Evolutionary conservation across 495 filamentous ascomycete genomes (phyloP).

Genomic region (Xylaria palmicola): DNA sequence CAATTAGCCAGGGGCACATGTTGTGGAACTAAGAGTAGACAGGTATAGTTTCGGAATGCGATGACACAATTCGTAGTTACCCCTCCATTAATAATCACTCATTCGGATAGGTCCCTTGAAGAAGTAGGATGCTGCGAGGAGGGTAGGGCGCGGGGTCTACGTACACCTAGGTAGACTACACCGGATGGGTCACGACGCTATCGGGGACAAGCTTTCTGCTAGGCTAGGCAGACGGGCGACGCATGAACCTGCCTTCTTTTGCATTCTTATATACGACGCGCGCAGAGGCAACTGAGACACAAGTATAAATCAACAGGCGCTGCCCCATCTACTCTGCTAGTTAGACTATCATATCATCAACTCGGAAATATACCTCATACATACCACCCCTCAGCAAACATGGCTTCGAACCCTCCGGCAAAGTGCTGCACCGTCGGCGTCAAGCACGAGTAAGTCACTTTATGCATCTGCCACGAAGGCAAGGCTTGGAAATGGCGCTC

Average conservation of each 20-base stretch:
- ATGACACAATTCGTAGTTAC: not conserved
- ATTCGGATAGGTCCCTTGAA: not conserved
- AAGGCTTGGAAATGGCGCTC: no score
- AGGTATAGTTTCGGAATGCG: not conserved
- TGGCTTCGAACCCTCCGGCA: conserved; percentile 59
- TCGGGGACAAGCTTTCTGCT: not conserved
- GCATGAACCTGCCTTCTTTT: no score
- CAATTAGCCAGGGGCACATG: no score
- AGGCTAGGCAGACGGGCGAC: no score
- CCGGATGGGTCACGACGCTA: no score
- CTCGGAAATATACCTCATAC: not conserved
- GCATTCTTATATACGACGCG: no score
- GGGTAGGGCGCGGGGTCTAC: conserved; percentile 1
- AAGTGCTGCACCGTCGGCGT: conserved; percentile 57
- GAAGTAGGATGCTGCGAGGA: not conserved
- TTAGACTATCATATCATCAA: not conserved
- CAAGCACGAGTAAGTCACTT: conserved; percentile 41
- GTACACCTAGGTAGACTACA: no score
- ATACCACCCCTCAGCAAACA: conserved; percentile 24
- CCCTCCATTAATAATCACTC: not conserved
- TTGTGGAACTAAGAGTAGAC: no score
- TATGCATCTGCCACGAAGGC: no score
- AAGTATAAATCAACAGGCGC: no score
- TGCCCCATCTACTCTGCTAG: no score
- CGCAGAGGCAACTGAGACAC: no score